Evolutionary conservation across 768 basidiomycete species (phyloP).

Genomic region (Xerocomus brunneocitrinus): DNA sequence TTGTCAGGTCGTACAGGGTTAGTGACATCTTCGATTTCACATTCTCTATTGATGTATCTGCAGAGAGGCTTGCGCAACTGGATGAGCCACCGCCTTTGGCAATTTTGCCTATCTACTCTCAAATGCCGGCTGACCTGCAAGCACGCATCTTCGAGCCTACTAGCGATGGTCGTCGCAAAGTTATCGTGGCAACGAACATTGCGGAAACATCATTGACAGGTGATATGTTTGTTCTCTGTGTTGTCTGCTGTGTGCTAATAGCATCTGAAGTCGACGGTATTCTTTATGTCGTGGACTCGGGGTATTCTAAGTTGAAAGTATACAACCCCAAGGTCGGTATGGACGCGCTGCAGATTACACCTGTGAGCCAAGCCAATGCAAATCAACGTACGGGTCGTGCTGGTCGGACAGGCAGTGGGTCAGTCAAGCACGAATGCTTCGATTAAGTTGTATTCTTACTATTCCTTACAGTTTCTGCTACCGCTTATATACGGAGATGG

Average conservation of each 20-base stretch:
- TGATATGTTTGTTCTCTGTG: slow-evolving; percentile 25
- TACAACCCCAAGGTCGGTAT: slow-evolving; percentile 99
- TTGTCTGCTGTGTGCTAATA: slow-evolving; percentile 5
- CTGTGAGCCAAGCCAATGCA: slow-evolving; percentile 98
- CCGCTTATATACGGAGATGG: slow-evolving; percentile 96
- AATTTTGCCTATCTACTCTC: slow-evolving; percentile 95
- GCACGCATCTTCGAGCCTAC: slow-evolving; percentile 98
- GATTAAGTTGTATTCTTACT: slow-evolving; percentile 1
- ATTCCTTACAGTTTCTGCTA: slow-evolving; percentile 72
- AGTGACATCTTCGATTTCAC: slow-evolving; percentile 12
- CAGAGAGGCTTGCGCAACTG: slow-evolving; percentile 87
- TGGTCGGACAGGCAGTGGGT: slow-evolving; percentile 95
- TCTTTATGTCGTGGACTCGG: slow-evolving; percentile 92
- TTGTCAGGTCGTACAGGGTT: slow-evolving; percentile 92
- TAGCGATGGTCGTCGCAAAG: slow-evolving; percentile 88
- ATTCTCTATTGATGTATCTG: slow-evolving; percentile 1
- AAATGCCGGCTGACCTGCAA: slow-evolving; percentile 99
- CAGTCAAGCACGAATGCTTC: slow-evolving; percentile 24
- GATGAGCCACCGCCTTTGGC: slow-evolving; percentile 84
- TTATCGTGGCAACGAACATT: slow-evolving; percentile 98
- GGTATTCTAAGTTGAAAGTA: slow-evolving; percentile 96
- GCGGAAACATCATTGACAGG: slow-evolving; percentile 97
- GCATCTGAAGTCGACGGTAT: slow-evolving; percentile 82
- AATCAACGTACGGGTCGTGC: slow-evolving; percentile 95
- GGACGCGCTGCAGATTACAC: slow-evolving; percentile 98